Evolutionary conservation across 352 stramenopile species (phyloP).

Genomic region (Pythium rhizo-oryzae): DNA sequence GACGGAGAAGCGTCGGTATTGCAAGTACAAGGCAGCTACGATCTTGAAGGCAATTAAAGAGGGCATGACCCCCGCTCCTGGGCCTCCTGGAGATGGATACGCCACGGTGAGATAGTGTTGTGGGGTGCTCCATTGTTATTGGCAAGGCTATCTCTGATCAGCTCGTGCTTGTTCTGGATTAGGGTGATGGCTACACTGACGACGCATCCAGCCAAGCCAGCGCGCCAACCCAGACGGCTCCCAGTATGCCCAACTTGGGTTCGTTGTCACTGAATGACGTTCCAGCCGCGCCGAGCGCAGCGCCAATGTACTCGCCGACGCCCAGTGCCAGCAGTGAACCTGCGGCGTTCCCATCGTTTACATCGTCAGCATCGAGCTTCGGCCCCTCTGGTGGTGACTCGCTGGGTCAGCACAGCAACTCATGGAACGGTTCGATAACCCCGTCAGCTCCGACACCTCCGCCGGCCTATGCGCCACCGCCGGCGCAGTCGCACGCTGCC

Average conservation of each 20-base stretch:
- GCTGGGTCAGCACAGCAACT: constrained; percentile 12
- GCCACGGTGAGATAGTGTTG: constrained; percentile 8
- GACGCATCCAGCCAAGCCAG: neutral
- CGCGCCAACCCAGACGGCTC: neutral
- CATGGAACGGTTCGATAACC: constrained; percentile 13
- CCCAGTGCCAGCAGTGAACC: constrained; percentile 20
- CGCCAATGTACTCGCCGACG: constrained; percentile 8
- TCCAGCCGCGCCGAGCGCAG: neutral
- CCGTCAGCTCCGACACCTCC: constrained; percentile 20
- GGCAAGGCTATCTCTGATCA: neutral
- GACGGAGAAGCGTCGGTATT: constrained; percentile 91
- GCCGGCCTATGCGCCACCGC: constrained; percentile 26
- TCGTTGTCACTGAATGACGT: constrained; percentile 15
- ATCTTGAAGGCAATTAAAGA: constrained; percentile 97
- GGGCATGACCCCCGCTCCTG: constrained; percentile 78
- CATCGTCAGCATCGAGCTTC: constrained; percentile 44
- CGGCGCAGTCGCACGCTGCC: constrained; percentile 3
- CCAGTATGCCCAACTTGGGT: constrained; percentile 11
- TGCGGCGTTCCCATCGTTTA: constrained; percentile 52
- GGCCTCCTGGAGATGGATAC: constrained; percentile 52
- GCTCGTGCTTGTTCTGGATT: neutral
- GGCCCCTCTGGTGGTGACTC: constrained; percentile 5
- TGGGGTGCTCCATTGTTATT: too few relatives aligned
- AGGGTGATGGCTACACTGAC: constrained; percentile 11
- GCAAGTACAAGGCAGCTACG: constrained; percentile 95